Base-by-base conservation (phyloP, 345 rosid species). In the Lagerstroemia speciosa region DNA sequence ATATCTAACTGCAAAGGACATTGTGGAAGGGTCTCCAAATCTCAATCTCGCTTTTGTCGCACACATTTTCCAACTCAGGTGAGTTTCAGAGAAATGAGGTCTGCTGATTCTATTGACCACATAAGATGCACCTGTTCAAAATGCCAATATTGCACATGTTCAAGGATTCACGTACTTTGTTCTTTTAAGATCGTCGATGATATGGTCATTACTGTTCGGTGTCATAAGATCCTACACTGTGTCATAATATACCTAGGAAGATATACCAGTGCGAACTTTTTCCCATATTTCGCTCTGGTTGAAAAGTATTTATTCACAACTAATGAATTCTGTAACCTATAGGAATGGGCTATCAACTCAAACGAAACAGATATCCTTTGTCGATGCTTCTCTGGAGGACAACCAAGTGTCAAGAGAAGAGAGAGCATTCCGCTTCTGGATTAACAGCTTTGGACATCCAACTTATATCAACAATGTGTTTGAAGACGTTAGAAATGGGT, bases 401-500 rank as follows among this genome's bases (percentile, higher is more conserved):
- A 75, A 85, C 17, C 97, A 82, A 75, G 82, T 89, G 57, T 89
- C 97, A 40, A 89, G 93, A 89, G 99, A 94, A 83, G 99, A 94
- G 76, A 85, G 87, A 74, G 85, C 94, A 69, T 94, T 94, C 85
- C 93, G 99, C 70, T 88, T 94, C 60, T 94, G 99, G 97, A 85
- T 94, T 67, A 94, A 94, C 75, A 94, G 97, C 83, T 81, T 91
- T 66, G 99, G 93, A 75, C 81, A 89, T 78, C 85, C 88, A 8
- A 58, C 78, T 5, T 88, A 84, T 38, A 89, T 94, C 40, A 78
- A 91, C 77, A 94, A 91, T 29, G 97, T 91, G 64, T 94, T 94
- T 73, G 99, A 94, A 78, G 99, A 94, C 84, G 89, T 94, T 46
- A 89, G 97, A 83, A 89, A 94, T 74, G 99, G 99, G 99, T 93